These are phyloP conservation scores for Talaromyces sp. DNA, from an alignment of 2,329 filamentous ascomycete species.

Conservation along the genomic window DNA sequence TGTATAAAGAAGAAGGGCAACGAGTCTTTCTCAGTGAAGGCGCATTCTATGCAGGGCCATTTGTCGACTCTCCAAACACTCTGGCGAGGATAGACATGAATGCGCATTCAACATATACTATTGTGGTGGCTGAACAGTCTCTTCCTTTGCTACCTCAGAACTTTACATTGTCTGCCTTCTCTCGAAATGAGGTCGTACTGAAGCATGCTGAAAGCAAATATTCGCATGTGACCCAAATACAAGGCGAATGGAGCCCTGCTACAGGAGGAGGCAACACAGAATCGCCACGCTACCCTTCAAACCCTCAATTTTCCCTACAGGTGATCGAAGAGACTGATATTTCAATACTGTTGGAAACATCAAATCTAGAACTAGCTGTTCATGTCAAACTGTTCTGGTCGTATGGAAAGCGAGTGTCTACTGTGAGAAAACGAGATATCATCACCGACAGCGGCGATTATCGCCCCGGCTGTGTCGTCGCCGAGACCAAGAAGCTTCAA, in stretches of 20 bases:
- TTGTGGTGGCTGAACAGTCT: conserved; percentile 73
- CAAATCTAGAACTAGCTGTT: conserved; percentile 61
- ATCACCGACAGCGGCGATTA: conserved; percentile 84
- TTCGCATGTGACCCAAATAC: conserved; percentile 51
- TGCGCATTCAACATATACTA: conserved; percentile 48
- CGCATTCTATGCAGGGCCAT: conserved; percentile 69
- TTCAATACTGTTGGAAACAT: conserved; percentile 67
- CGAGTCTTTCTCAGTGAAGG: conserved; percentile 70
- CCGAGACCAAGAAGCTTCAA: conserved; percentile 55
- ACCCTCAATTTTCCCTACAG: conserved; percentile 74
- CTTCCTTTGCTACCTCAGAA: conserved; percentile 67
- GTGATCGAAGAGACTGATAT: conserved; percentile 55
- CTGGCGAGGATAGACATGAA: conserved; percentile 66
- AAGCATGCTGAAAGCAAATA: conserved; percentile 58
- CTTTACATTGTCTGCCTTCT: conserved; percentile 85
- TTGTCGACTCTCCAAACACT: conserved; percentile 89
- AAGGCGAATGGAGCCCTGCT: conserved; percentile 67
- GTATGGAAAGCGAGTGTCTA: conserved; percentile 62
- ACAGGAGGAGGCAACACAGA: conserved; percentile 81
- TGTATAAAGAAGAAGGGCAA: conserved; percentile 66
- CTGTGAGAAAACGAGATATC: conserved; percentile 67
- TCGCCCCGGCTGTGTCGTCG: conserved; percentile 68
- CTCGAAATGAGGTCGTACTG: conserved; percentile 57
- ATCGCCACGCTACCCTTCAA: conserved; percentile 69
- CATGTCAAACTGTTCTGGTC: conserved; percentile 83